These are phyloP conservation scores for Pythium vanterpoolii DNA, from an alignment of 352 stramenopile species.

Conservation along the genomic window DNA sequence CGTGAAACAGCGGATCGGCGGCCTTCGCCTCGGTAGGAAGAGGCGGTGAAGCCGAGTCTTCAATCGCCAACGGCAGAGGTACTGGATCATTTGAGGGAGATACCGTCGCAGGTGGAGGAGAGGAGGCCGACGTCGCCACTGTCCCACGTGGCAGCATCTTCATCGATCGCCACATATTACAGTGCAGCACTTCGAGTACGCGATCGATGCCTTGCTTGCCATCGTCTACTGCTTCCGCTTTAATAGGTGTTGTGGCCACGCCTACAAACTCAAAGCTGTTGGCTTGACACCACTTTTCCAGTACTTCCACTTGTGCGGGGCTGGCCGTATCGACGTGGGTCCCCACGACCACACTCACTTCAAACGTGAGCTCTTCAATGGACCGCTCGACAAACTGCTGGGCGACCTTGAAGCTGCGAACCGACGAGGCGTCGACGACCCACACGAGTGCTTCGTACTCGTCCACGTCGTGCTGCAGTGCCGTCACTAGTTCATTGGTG, in stretches of 20 bases:
- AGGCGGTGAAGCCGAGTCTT: neutral
- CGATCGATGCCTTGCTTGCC: conserved; percentile 42
- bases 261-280: conserved; percentile 65
- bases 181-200: conserved; percentile 73
- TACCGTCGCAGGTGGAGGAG: neutral
- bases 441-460: conserved; percentile 29
- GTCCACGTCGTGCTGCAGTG: conserved; percentile 21
- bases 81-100: neutral
- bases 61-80: neutral
- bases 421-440: conserved; percentile 21
- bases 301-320: conserved; percentile 24
- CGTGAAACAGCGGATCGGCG: conserved; percentile 10
- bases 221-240: neutral
- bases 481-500: conserved; percentile 18
- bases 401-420: conserved; percentile 22
- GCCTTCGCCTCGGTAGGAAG: neutral
- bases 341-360: conserved; percentile 23
- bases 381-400: conserved; percentile 25
- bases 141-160: conserved; percentile 32
- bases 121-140: neutral
- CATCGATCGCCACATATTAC: conserved; percentile 81
- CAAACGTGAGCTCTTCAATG: conserved; percentile 28
- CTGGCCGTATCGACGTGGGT: neutral
- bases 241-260: conserved; percentile 6
- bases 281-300: conserved; percentile 55